Conservation (phyloP, 1,284 basidiomycete genomes). For the Sparassis latifolia region DNA sequence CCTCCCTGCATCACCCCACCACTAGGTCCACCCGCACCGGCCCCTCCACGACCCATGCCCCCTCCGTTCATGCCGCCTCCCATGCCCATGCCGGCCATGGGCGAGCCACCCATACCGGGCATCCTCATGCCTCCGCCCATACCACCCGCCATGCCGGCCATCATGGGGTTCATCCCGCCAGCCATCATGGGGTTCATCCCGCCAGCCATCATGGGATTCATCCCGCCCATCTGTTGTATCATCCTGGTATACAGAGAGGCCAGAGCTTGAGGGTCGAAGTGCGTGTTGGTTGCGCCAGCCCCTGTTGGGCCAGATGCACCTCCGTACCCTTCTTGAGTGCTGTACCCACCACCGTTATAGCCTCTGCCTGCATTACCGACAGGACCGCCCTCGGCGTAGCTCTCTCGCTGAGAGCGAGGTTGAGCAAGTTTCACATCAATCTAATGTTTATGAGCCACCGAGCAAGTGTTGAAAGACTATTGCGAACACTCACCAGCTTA, state of each 20-base stretch:
- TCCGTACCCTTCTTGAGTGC: conserved; percentile 25
- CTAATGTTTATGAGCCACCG: conserved; percentile 32
- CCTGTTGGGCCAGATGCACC: conserved; percentile 17
- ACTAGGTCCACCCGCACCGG: conserved; percentile 21
- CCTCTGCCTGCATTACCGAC: conserved; percentile 11
- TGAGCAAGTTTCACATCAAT: conserved; percentile 95
- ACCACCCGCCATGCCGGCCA: conserved; percentile 26
- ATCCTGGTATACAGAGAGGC: conserved; percentile 78
- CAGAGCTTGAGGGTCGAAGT: conserved; percentile 77
- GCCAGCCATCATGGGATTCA: conserved; percentile 40
- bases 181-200: conserved; percentile 41
- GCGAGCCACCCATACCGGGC: conserved; percentile 36
- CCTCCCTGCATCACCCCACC: conserved; percentile 25
- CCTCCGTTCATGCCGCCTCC: conserved; percentile 36
- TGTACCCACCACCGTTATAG: conserved; percentile 22
- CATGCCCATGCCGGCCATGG: conserved; percentile 34
- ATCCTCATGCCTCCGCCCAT: conserved; percentile 37
- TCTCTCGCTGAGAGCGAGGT: conserved; percentile 75
- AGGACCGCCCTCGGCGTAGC: conserved; percentile 30
- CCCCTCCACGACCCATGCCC: conserved; percentile 25
- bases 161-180: conserved; percentile 28
- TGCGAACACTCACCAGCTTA: conserved; percentile 60
- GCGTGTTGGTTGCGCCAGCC: conserved; percentile 35
- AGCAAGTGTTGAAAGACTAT: conserved; percentile 6
- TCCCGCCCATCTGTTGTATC: conserved; percentile 68